Base-by-base conservation (phyloP, 2,329 filamentous ascomycete genomes). In the Camillea tinctor region DNA sequence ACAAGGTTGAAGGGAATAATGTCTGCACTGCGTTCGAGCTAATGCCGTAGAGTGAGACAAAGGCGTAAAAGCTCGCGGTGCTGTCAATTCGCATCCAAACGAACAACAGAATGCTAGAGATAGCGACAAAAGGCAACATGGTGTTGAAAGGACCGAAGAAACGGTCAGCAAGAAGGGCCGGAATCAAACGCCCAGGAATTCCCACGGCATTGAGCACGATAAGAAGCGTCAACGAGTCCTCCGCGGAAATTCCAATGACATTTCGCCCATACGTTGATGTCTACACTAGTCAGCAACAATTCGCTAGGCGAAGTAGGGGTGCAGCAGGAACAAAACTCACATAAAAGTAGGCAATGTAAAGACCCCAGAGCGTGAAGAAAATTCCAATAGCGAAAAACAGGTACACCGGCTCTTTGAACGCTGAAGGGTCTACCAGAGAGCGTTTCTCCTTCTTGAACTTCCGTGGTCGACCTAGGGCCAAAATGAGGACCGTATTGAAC, bases 151-250 rank as follows among this genome's bases (percentile, higher is more conserved):
- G 77, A 2, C 82, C 82, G 3, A 60, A 53, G 6, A 58, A 67
- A 13, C 66, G 65, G 71, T 84, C 80, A 1, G 81, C 79, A 21
- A 81, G 64, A 15, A 76, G 71, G 49, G 75, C 79, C 1, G 80
- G 80, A 13, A 82, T 69, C 17, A 83, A 56, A 1, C 82, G 77
- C 17, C 79, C 79, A 1, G 79, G 66, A 7, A 83, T 60, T 0
- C 81, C 81, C 19, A 82, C 75, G 8, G 76, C 78, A 63, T 84
- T 85, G 69, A 84, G 76, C 50, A 83, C 74, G 30, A 84, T 72
- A 24, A 85, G 71, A 1, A 83, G 70, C 54, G 79, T 75, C 55
- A 82, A 76, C 4, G 80, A 69, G 6, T 59, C 59, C n/a, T 24
- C 40, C 4, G 22, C 21, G 2, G 65, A 57, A 56, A 67, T 65